phyloP scores from a whole-genome alignment of 2,329 filamentous ascomycete species.

The Penicillium aurantiogriseum region DNA sequence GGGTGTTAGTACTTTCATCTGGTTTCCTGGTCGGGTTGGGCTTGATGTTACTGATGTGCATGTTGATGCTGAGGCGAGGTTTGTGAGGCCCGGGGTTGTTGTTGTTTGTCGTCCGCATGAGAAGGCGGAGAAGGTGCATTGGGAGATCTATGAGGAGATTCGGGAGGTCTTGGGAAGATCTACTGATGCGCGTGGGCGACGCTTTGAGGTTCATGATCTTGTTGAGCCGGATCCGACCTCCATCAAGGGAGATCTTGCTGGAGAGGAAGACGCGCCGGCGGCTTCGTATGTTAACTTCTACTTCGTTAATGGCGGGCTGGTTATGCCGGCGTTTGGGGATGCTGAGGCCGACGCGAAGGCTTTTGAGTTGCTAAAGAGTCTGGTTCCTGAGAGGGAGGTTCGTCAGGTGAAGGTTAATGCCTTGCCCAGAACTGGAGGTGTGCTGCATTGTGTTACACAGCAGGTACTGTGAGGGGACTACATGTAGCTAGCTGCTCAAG shows the following conservation, averaged over 20 bases:
- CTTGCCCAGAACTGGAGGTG: conserved; percentile 30
- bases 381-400: conserved; percentile 30
- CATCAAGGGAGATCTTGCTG: conserved; percentile 17
- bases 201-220: conserved; percentile 25
- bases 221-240: conserved; percentile 29
- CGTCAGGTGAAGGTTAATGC: conserved; percentile 29
- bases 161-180: conserved; percentile 18
- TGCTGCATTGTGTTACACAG: conserved; percentile 35
- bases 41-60: conserved; percentile 38
- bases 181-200: conserved; percentile 27
- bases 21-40: conserved; percentile 32
- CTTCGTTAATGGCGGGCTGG: conserved; percentile 30
- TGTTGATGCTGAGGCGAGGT: conserved; percentile 32
- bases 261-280: conserved; percentile 24
- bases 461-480: conserved; percentile 23
- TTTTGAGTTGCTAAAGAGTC: conserved; percentile 21
- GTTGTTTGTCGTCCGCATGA: conserved; percentile 27
- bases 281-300: conserved; percentile 35
- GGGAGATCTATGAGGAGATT: conserved; percentile 29
- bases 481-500: background rate
- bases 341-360: conserved; percentile 22
- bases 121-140: conserved; percentile 18
- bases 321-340: conserved; percentile 32
- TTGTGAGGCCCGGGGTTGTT: conserved; percentile 29
- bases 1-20: conserved; percentile 33